phyloP scores from a whole-genome alignment of 1,139 yeast genomes.

The Magnusiomyces suaveolens region DNA sequence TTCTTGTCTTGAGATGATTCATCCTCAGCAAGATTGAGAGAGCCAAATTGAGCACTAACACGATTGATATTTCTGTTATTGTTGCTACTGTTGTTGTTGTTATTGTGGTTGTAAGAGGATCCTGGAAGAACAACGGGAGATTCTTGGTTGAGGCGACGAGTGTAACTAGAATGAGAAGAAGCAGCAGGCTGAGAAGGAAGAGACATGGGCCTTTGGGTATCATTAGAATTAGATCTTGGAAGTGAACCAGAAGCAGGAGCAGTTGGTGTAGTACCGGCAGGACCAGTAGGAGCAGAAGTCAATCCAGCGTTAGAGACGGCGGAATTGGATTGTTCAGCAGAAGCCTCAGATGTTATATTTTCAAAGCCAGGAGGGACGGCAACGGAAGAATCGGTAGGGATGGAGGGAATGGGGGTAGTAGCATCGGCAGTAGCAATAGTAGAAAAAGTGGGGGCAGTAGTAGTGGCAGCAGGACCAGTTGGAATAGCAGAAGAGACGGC shows the following conservation, averaged over 20 bases:
- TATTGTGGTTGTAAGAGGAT: slow-evolving; percentile 30
- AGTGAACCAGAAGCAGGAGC: slow-evolving; percentile 13
- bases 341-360: slow-evolving; percentile 11
- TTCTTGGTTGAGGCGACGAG: slow-evolving; percentile 36
- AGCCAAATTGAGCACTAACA: slow-evolving; percentile 65
- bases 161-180: slow-evolving; percentile 9
- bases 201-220: slow-evolving; percentile 3
- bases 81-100: slow-evolving; percentile 15
- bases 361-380: slow-evolving; percentile 16
- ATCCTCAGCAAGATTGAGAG: slow-evolving; percentile 39
- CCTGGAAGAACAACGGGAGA: slow-evolving; percentile 60
- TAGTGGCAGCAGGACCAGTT: slow-evolving; percentile 16
- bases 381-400: slow-evolving; percentile 16
- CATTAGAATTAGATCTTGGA: background rate
- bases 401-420: slow-evolving; percentile 16
- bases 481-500: slow-evolving; percentile 16
- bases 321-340: slow-evolving; percentile 15
- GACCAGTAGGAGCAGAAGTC: slow-evolving; percentile 10
- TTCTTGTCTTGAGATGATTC: slow-evolving; percentile 23
- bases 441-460: slow-evolving; percentile 19
- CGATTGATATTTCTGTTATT: slow-evolving; percentile 39
- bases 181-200: slow-evolving; percentile 18
- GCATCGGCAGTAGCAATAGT: slow-evolving; percentile 15
- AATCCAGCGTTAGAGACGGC: slow-evolving; percentile 12
- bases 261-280: slow-evolving; percentile 14